Base-by-base conservation (phyloP, 2,329 filamentous ascomycete species). In the Cadophora luteo-olivacea region DNA sequence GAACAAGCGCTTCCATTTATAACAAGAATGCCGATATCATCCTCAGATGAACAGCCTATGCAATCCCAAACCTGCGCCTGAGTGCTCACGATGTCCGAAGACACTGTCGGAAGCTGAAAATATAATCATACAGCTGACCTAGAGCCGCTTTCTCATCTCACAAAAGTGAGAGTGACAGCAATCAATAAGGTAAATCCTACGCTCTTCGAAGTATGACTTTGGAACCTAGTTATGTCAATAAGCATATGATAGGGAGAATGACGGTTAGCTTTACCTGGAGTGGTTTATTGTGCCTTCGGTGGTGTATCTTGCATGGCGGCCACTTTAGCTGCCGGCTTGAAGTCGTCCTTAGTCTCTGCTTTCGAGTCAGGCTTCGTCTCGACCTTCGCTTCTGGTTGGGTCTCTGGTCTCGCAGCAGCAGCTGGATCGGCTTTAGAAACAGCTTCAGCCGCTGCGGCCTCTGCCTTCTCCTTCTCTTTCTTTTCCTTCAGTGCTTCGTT, bases 401-500 rank as follows among this genome's bases (percentile, higher is more conserved):
- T 12, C 24, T 69, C 54, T 54, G 51, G 54, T 32, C 64, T 66
- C 16, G 67, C 33, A 14, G 62, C 64, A 33, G 48, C 48, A 9
- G 25, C 36, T 32, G 65, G 52, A 48, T 61, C 64, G 16, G 55
- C 41, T 12, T 61, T 51, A 3, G 63, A 52, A 25, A 57, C 65
- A 25, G 54, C 64, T 22, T 61, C 68, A 64, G 66, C 55, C 55
- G 65, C 69, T 32, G 65, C 67, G 4, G 68, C 65, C 14, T 73
- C 66, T 16, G 69, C 74, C 64, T 79, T 77, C 64, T 74, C 80
- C 72, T 85, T 83, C 66, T 89, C 87, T 70, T 87, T 82, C 70
- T 85, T 83, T 66, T 89, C 87, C 69, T 87, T 83, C 70, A 87
- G 82, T 8, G 87, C 87, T 64, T 92, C 82, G 70, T 92, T 87